Percentiles rank a stretch among this genome's conserved stretches.
phyloP scores from a whole-genome alignment of 495 filamentous ascomycete genomes.

The Lentithecium fluviatile region DNA sequence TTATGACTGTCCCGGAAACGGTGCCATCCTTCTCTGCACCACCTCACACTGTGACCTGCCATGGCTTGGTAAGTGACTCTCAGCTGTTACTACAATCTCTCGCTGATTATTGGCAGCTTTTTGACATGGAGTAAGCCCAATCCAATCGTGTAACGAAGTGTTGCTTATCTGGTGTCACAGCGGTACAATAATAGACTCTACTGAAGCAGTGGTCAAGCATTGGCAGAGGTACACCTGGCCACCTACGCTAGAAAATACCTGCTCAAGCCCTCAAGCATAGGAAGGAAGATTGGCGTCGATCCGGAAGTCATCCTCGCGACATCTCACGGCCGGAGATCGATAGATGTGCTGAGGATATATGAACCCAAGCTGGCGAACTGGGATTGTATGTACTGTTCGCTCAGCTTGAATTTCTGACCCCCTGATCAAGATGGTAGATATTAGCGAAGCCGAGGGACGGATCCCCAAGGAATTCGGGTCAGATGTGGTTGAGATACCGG shows the following conservation, averaged over 20 bases:
- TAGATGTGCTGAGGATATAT: slow-evolving; percentile 74
- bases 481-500: slow-evolving; percentile 81
- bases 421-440: slow-evolving; percentile 55
- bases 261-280: slow-evolving; percentile 59
- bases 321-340: slow-evolving; percentile 82
- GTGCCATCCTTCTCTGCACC: slow-evolving; percentile 55
- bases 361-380: slow-evolving; percentile 79
- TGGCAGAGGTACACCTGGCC: slow-evolving; percentile 69
- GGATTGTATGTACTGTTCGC: slow-evolving; percentile 68
- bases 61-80: slow-evolving; percentile 54
- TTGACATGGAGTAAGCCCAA: slow-evolving; percentile 71
- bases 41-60: slow-evolving; percentile 61
- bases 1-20: slow-evolving; percentile 22
- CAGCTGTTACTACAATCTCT: neutral
- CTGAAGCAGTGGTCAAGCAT: slow-evolving; percentile 82
- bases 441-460: slow-evolving; percentile 71
- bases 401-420: slow-evolving; percentile 1
- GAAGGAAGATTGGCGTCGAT: slow-evolving; percentile 76
- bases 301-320: slow-evolving; percentile 79
- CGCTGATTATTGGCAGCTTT: slow-evolving; percentile 49
- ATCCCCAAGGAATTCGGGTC: slow-evolving; percentile 73
- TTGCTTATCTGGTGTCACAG: neutral
- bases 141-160: neutral
- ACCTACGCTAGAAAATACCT: neutral
- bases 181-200: slow-evolving; percentile 78